phyloP scores from a whole-genome alignment of 768 basidiomycete genomes.

The Boletus sp. region DNA sequence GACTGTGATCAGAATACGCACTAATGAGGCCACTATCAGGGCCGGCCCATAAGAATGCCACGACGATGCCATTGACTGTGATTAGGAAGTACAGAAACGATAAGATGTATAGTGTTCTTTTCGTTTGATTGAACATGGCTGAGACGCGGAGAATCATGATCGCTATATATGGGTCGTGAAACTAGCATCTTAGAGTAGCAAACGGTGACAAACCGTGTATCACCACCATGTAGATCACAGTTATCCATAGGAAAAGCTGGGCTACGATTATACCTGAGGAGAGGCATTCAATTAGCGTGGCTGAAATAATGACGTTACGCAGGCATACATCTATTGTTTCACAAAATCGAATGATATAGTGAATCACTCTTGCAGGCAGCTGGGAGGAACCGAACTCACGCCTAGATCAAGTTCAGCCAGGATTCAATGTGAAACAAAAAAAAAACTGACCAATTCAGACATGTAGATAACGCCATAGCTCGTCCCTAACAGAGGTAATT shows the following conservation, averaged over 20 bases:
- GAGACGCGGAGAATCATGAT: constrained; percentile 19
- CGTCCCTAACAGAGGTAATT: neutral
- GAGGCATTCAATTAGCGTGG: neutral
- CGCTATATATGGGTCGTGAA: neutral
- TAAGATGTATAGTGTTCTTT: neutral
- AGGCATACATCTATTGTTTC: constrained; percentile 2
- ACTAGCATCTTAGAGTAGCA: too few species aligned
- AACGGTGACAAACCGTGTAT: constrained; percentile 4
- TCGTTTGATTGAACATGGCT: constrained; percentile 11
- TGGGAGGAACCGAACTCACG: neutral
- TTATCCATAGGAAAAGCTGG: neutral
- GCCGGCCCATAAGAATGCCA: neutral
- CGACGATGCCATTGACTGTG: neutral
- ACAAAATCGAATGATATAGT: neutral
- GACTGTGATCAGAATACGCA: neutral
- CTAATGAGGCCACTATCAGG: neutral
- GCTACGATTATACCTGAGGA: neutral
- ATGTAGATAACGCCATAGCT: neutral
- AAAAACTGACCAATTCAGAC: constrained; percentile 1
- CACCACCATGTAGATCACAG: neutral
- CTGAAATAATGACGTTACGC: too few species aligned
- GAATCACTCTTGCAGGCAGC: neutral
- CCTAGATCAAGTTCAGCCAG: neutral
- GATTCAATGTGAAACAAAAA: neutral
- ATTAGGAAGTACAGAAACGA: constrained; percentile 1